Evolutionary conservation across 345 rosid genomes (phyloP), one percentile per base, ranked within the genome.

Genomic region (Aegle marmelos): DNA sequence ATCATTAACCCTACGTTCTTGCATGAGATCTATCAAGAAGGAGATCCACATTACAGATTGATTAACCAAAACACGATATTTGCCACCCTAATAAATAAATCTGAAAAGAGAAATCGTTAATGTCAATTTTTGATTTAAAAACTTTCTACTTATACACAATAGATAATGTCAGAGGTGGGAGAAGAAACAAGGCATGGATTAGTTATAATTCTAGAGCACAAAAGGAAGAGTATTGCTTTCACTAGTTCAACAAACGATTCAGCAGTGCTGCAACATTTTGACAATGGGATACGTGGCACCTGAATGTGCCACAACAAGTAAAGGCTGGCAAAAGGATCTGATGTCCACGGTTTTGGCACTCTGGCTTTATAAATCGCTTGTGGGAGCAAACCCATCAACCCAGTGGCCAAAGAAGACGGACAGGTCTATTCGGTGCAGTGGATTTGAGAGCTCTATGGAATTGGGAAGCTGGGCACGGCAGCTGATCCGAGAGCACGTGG

Each of bases 291-390:
- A 81, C 50, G 54, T 81, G 68, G 78, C 76, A n/a, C 81, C 81
- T 6, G 56, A 74, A 22, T 77, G 45, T 14, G 58, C 28, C 3
- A 16, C n/a, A 3, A 50, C 72, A 24, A 75, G 79, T 60, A 74
- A 74, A 63, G 34, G 81, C 81, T 11, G 83, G 80, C 61, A 79
- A 80, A 45, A 11, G 85, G 86, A 77, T 78, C 85, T 0, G 85
- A 79, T 34, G 63, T 85, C 3, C 79, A 74, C 36, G 81, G 88
- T 64, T 89, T 85, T 25, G 84, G 87, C 2, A 36, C 82, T 4
- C 85, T 85, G 16, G 77, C 79, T 0, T 48, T 84, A 37, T 83
- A 85, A 27, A 76, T 85, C 1, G 88, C 82, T 5, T 57, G 65
- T 9, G 81, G 83, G 8, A 70, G 80, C 53, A 79, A 21, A 75